phyloP scores from a whole-genome alignment of 257 asterid species.

The Capsicum pubescens region DNA sequence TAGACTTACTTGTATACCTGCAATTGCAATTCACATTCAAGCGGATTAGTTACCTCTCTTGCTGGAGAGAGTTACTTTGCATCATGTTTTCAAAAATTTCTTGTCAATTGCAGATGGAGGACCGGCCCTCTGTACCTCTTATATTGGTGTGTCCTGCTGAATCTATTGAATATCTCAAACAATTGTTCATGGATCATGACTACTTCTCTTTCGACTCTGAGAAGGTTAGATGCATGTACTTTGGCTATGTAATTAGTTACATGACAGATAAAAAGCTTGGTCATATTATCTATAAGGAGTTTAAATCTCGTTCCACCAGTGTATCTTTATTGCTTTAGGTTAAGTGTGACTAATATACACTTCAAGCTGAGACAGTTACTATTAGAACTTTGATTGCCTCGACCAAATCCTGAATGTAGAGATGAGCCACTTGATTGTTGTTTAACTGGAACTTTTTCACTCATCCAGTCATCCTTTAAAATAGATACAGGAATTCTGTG shows the following conservation, averaged over 20 bases:
- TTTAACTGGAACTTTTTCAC: neutral
- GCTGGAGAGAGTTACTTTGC: slow-evolving; percentile 7
- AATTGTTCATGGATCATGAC: slow-evolving; percentile 60
- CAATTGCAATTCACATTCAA: neutral
- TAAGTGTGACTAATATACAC: neutral
- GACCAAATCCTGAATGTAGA: neutral
- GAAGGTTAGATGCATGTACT: slow-evolving; percentile 60
- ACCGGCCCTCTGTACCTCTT: slow-evolving; percentile 70
- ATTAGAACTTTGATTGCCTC: slow-evolving; percentile 20
- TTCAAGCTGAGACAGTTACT: neutral
- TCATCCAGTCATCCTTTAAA: slow-evolving; percentile 19
- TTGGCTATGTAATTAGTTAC: neutral
- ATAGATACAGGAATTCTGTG: neutral
- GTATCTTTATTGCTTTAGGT: neutral
- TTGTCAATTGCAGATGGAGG: slow-evolving; percentile 59
- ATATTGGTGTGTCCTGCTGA: slow-evolving; percentile 65
- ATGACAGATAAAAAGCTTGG: neutral
- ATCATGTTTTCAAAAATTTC: slow-evolving; percentile 37
- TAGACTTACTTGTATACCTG: neutral
- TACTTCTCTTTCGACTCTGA: slow-evolving; percentile 74
- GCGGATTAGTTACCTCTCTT: neutral
- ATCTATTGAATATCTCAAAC: slow-evolving; percentile 57
- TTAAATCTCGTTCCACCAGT: neutral
- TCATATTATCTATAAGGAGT: neutral
- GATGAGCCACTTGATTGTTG: neutral